Evolutionary conservation across 805 yeast genomes (phyloP).

Genomic region (Candida berthetii): DNA sequence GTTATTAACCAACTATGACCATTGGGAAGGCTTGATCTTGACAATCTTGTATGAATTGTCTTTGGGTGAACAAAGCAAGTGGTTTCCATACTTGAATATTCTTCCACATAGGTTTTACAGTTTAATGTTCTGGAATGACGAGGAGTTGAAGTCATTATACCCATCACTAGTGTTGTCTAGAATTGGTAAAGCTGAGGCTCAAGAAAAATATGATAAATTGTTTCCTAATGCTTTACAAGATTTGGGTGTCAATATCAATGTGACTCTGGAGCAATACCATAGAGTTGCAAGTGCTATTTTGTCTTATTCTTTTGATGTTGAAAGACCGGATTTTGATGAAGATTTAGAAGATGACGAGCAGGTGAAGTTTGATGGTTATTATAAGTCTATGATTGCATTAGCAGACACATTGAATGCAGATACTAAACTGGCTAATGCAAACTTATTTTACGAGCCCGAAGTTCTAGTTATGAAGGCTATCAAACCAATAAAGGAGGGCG

Average conservation of each 20-base stretch:
- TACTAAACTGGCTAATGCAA: constrained; percentile 70
- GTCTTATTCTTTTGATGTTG: constrained; percentile 90
- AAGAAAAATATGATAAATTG: constrained; percentile 45
- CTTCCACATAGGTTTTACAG: constrained; percentile 62
- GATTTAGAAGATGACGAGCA: constrained; percentile 32
- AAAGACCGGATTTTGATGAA: constrained; percentile 26
- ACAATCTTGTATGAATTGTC: constrained; percentile 57
- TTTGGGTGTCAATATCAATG: constrained; percentile 28
- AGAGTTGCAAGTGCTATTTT: constrained; percentile 73
- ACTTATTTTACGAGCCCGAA: constrained; percentile 43
- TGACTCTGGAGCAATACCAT: constrained; percentile 55
- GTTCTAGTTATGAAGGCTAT: constrained; percentile 67
- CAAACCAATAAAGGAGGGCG: constrained; percentile 51
- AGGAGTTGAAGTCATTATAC: constrained; percentile 45
- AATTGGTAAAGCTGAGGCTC: constrained; percentile 67
- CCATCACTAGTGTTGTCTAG: constrained; percentile 71
- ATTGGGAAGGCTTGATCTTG: constrained; percentile 78
- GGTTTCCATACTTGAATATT: constrained; percentile 68
- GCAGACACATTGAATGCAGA: constrained; percentile 92
- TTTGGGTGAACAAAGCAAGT: constrained; percentile 40
- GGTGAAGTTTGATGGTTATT: constrained; percentile 31
- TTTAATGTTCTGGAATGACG: constrained; percentile 74
- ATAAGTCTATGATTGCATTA: constrained; percentile 86
- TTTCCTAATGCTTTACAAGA: constrained; percentile 33
- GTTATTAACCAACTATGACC: constrained; percentile 37